These are phyloP conservation scores for Pelargonium fulgidum DNA, from an alignment of 441 rosid species.

Conservation along the genomic window DNA sequence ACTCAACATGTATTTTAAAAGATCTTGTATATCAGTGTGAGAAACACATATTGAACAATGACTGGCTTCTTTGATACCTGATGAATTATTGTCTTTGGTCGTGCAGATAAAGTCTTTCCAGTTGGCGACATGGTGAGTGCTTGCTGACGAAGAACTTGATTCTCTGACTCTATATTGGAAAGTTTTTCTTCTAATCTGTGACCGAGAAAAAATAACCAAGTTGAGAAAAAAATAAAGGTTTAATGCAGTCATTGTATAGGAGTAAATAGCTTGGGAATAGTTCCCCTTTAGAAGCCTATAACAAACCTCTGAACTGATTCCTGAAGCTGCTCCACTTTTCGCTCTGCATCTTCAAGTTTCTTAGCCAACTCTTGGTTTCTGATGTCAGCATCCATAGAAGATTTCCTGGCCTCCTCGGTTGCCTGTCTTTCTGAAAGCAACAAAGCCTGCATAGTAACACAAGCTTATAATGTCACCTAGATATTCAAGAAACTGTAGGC, in stretches of 20 bases:
- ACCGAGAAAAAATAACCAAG: slow-evolving; percentile 19
- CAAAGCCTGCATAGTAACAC: slow-evolving; percentile 44
- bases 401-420: slow-evolving; percentile 61
- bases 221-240: slow-evolving; percentile 9
- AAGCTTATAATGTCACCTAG: slow-evolving; percentile 23
- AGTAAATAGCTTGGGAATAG: neutral
- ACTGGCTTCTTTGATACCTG: slow-evolving; percentile 44
- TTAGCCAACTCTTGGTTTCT: slow-evolving; percentile 61
- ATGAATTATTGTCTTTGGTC: slow-evolving; percentile 60
- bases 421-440: slow-evolving; percentile 61
- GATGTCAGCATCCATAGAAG: slow-evolving; percentile 52
- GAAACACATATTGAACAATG: slow-evolving; percentile 8
- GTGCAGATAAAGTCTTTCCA: slow-evolving; percentile 62
- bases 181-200: slow-evolving; percentile 92
- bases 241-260: neutral
- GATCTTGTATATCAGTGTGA: slow-evolving; percentile 14
- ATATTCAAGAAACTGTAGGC: neutral
- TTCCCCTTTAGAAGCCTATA: slow-evolving; percentile 8
- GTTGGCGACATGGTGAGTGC: slow-evolving; percentile 94
- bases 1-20: slow-evolving; percentile 22
- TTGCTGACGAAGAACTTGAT: slow-evolving; percentile 98
- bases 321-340: slow-evolving; percentile 86
- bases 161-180: slow-evolving; percentile 95
- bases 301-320: slow-evolving; percentile 95
- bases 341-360: slow-evolving; percentile 73